phyloP scores from a whole-genome alignment of 2,329 filamentous ascomycete genomes.

The Pseudogymnoascus sp. region DNA sequence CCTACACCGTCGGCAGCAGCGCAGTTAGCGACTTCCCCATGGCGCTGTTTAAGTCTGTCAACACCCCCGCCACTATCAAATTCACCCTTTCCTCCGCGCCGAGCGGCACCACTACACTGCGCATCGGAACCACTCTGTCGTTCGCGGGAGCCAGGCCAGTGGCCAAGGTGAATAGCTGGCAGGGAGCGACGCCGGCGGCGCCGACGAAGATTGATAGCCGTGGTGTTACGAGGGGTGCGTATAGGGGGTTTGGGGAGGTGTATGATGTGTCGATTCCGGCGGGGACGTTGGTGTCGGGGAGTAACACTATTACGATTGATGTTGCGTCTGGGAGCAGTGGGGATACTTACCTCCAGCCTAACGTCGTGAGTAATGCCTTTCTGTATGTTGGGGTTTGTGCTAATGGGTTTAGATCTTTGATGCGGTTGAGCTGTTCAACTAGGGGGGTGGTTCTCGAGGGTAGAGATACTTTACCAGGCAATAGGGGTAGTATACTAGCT shows the following conservation, averaged over 20 bases:
- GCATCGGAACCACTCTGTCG: constrained; percentile 56
- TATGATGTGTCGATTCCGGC: constrained; percentile 55
- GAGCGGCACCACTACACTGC: constrained; percentile 47
- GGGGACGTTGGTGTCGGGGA: constrained; percentile 50
- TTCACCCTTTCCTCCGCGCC: constrained; percentile 47
- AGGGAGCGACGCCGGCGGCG: constrained; percentile 40
- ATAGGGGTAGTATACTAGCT: too few species aligned
- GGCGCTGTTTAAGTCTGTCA: constrained; percentile 55
- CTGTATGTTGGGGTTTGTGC: background rate
- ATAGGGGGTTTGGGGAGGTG: constrained; percentile 55
- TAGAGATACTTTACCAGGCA: too few species aligned
- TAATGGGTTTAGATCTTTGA: constrained; percentile 1
- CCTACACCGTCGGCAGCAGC: constrained; percentile 54
- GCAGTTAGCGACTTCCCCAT: constrained; percentile 51
- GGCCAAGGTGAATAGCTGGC: constrained; percentile 49
- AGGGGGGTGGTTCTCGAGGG: background rate
- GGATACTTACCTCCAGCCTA: constrained; percentile 48
- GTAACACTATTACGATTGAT: constrained; percentile 56
- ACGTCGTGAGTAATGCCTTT: constrained; percentile 35
- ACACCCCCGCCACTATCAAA: constrained; percentile 52
- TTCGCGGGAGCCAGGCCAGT: constrained; percentile 53
- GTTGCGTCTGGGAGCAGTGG: constrained; percentile 53
- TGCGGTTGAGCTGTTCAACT: constrained; percentile 5
- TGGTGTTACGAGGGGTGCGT: constrained; percentile 58
- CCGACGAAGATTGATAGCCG: constrained; percentile 57